phyloP scores from a whole-genome alignment of 768 basidiomycete genomes.

The Phlebiopsis gigantea region DNA sequence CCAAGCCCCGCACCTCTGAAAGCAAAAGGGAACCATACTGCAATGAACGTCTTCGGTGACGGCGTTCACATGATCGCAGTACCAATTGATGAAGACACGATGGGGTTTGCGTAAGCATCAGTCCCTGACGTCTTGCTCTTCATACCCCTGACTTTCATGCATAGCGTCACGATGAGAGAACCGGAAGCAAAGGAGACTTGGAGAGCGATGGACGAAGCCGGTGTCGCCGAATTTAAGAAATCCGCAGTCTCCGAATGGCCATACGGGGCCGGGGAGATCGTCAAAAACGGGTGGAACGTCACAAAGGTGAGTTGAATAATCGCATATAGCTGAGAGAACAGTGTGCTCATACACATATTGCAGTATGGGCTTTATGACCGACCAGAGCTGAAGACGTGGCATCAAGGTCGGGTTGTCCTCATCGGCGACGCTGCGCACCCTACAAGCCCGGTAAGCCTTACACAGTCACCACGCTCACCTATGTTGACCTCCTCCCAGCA shows the following conservation, averaged over 20 bases:
- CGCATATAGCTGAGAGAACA: not conserved
- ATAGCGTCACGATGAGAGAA: conserved; percentile 32
- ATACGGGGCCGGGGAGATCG: conserved; percentile 23
- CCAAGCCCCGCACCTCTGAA: conserved; percentile 9
- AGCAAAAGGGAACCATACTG: conserved; percentile 16
- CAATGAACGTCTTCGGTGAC: conserved; percentile 33
- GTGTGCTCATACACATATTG: not conserved
- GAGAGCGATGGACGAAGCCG: conserved; percentile 28
- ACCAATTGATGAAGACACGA: conserved; percentile 24
- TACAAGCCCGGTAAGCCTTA: conserved; percentile 34
- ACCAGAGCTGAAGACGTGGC: conserved; percentile 35
- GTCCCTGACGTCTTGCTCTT: not conserved
- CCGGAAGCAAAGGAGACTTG: conserved; percentile 36
- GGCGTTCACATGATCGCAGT: conserved; percentile 34
- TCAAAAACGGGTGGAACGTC: conserved; percentile 20
- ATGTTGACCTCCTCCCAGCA: conserved; percentile 24
- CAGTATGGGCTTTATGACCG: conserved; percentile 43
- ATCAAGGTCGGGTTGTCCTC: conserved; percentile 36
- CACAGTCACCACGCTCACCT: not conserved
- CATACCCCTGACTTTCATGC: not conserved
- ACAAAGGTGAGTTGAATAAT: conserved; percentile 20
- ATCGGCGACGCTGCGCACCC: conserved; percentile 43
- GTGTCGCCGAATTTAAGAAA: conserved; percentile 16
- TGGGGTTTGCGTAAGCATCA: conserved; percentile 2
- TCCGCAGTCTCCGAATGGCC: conserved; percentile 21